Conservation (phyloP, 495 filamentous ascomycete genomes). For the Pyrenula aspistea region DNA sequence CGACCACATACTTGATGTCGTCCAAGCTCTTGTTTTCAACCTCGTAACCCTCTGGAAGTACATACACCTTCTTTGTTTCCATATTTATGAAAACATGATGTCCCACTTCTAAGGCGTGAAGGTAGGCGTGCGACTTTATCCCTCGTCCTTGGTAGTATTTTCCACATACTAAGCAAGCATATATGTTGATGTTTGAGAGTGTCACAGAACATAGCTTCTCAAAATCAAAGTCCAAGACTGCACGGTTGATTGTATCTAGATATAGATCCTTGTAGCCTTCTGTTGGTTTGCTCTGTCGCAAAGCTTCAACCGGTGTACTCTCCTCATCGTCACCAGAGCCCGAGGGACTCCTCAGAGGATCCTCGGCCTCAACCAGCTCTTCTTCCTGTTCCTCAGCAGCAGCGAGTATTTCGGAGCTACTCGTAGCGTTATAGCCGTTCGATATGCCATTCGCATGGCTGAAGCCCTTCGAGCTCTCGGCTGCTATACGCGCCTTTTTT, state of each 20-base stretch:
- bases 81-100: constrained; percentile 99
- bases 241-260: constrained; percentile 90
- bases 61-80: constrained; percentile 87
- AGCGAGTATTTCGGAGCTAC: constrained; percentile 23
- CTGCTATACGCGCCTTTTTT: constrained; percentile 62
- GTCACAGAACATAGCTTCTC: constrained; percentile 95
- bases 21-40: constrained; percentile 91
- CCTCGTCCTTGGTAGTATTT: constrained; percentile 96
- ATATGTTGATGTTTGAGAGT: constrained; percentile 96
- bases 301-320: constrained; percentile 25
- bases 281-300: constrained; percentile 61
- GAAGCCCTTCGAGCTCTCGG: constrained; percentile 26
- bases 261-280: constrained; percentile 94
- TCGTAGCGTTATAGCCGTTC: constrained; percentile 19
- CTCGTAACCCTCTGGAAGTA: constrained; percentile 94
- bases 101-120: constrained; percentile 85
- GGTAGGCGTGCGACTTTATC: constrained; percentile 91
- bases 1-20: constrained; percentile 97
- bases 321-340: constrained; percentile 27
- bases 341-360: constrained; percentile 15
- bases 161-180: constrained; percentile 93
- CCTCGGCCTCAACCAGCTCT: constrained; percentile 24
- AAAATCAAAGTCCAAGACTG: constrained; percentile 87
- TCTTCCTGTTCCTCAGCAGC: constrained; percentile 27
- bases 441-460: constrained; percentile 26